These are phyloP conservation scores for Pythium biforme DNA, from an alignment of 352 stramenopile genomes.

Conservation along the genomic window DNA sequence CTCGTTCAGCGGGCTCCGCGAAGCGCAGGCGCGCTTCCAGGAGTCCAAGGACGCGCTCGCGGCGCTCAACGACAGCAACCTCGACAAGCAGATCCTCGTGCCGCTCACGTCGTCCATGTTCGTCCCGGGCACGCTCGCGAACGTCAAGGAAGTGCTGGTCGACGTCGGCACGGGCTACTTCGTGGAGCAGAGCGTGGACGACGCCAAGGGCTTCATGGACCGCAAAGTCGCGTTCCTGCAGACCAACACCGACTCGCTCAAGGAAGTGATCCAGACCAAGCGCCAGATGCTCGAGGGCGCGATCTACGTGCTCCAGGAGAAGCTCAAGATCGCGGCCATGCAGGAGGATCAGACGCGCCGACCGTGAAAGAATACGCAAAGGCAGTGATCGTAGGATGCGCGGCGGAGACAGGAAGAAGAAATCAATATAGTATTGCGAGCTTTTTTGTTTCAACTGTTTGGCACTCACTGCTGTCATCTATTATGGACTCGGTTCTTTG, in stretches of 20 bases:
- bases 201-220: constrained; percentile 91
- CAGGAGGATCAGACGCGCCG: constrained; percentile 23
- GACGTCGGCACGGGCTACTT: constrained; percentile 96
- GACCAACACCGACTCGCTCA: constrained; percentile 92
- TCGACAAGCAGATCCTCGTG: constrained; percentile 89
- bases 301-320: constrained; percentile 84
- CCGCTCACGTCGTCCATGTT: constrained; percentile 95
- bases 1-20: constrained; percentile 67
- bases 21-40: constrained; percentile 75
- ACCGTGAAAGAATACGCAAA: constrained; percentile 11
- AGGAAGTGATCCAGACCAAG: constrained; percentile 81
- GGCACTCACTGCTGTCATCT: not conserved
- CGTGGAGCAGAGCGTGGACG: constrained; percentile 88
- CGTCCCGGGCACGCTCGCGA: constrained; percentile 85
- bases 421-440: constrained; percentile 11
- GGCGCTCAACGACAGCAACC: constrained; percentile 51
- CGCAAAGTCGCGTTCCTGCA: constrained; percentile 91
- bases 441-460: not conserved
- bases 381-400: too few species aligned
- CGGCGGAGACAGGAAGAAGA: constrained; percentile 1
- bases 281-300: constrained; percentile 80
- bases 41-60: constrained; percentile 79
- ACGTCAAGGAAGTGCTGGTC: constrained; percentile 89
- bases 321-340: constrained; percentile 55
- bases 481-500: too few species aligned